Percentiles rank a stretch among this genome's conserved stretches.
Conservation (phyloP, 371 early-diverging fungal genomes). For the Rhizopus stolonifer region DNA sequence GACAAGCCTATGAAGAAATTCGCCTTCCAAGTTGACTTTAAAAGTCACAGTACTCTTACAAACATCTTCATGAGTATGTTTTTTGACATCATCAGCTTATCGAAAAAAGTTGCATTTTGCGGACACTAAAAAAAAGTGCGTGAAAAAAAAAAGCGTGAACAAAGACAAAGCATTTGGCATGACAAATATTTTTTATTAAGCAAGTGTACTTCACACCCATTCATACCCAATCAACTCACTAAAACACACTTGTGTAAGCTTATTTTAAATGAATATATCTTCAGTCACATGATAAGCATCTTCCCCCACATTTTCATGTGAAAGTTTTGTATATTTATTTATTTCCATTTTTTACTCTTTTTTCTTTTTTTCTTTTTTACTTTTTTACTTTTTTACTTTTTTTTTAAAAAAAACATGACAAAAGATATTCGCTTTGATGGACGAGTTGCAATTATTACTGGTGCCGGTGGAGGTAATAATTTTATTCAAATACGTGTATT, state of each 20-base stretch:
- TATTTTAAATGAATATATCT: not conserved
- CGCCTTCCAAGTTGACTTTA: no score
- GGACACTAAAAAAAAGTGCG: no score
- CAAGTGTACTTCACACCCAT: not conserved
- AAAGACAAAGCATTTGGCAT: not conserved
- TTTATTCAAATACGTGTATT: not conserved
- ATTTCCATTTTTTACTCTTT: not conserved
- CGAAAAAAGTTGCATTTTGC: no score
- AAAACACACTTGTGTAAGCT: not conserved
- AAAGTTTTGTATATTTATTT: not conserved
- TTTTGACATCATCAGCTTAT: no score
- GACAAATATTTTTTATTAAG: constrained; percentile 8
- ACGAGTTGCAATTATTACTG: constrained; percentile 94
- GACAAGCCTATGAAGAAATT: no score
- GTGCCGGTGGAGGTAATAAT: constrained; percentile 90
- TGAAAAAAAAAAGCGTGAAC: no score
- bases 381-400: constrained; percentile 8
- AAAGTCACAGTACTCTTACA: not conserved
- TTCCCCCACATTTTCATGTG: constrained; percentile 5
- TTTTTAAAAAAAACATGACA: constrained; percentile 24
- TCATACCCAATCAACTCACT: not conserved
- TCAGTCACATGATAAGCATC: not conserved
- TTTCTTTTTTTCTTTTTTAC: constrained; percentile 4
- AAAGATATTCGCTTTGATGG: constrained; percentile 77
- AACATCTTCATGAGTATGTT: not conserved